Percentiles rank a stretch among this genome's conserved stretches.
phyloP scores from a whole-genome alignment of 2,329 filamentous ascomycete genomes.

The Xylaria sp. region DNA sequence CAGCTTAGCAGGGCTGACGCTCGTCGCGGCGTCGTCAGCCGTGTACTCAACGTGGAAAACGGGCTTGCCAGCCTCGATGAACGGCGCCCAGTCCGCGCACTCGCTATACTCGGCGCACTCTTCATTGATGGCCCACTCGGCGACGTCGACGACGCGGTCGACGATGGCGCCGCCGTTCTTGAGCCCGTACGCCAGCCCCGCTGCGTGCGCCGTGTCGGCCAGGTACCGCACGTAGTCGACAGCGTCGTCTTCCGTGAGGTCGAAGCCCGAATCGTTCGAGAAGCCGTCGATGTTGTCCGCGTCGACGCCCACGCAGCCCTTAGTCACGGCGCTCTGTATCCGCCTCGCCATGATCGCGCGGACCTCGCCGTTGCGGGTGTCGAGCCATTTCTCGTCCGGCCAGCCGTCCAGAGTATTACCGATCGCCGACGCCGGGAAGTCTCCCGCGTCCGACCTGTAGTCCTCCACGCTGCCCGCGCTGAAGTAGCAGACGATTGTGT shows the following conservation, averaged over 20 bases:
- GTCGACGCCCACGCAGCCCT: slow-evolving; percentile 76
- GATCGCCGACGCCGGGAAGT: slow-evolving; percentile 66
- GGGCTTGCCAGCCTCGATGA: slow-evolving; percentile 70
- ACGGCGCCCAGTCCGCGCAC: slow-evolving; percentile 67
- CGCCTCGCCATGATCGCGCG: slow-evolving; percentile 71
- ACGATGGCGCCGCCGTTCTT: slow-evolving; percentile 76
- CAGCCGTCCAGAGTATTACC: slow-evolving; percentile 71
- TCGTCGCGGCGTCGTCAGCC: slow-evolving; percentile 52
- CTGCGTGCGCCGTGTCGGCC: slow-evolving; percentile 61
- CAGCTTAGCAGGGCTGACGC: slow-evolving; percentile 15
- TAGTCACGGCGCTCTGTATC: slow-evolving; percentile 67
- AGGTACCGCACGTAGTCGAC: slow-evolving; percentile 71
- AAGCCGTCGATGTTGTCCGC: slow-evolving; percentile 78
- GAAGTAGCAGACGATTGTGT: slow-evolving; percentile 76
- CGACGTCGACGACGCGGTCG: slow-evolving; percentile 55
- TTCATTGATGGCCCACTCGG: slow-evolving; percentile 77
- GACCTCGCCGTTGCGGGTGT: slow-evolving; percentile 67
- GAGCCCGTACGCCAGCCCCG: slow-evolving; percentile 71
- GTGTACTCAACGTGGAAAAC: slow-evolving; percentile 82
- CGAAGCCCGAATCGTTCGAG: slow-evolving; percentile 71
- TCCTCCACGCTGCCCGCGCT: slow-evolving; percentile 76
- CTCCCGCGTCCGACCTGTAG: slow-evolving; percentile 66
- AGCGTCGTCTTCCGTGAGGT: slow-evolving; percentile 66
- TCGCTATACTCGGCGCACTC: slow-evolving; percentile 72
- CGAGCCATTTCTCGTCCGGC: slow-evolving; percentile 74